Conservation (phyloP, 192 early-diverging fungal species). For the Rhizophagus sp. region DNA sequence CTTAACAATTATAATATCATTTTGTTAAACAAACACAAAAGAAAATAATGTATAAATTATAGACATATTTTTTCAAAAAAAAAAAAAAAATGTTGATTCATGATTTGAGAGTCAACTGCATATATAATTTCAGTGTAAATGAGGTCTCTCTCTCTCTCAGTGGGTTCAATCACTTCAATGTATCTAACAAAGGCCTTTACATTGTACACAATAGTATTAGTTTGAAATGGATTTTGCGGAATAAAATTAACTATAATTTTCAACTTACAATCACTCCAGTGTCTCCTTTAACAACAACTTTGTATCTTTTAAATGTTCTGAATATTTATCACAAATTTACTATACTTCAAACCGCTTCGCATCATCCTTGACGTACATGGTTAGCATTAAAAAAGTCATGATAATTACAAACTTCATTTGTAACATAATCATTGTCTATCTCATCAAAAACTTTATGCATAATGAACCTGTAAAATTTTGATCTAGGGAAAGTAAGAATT, state of each 20-base stretch:
- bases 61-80: no score
- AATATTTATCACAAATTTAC: not conserved
- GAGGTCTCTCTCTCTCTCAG: no score
- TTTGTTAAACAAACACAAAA: no score
- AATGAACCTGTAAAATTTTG: conserved; percentile 18
- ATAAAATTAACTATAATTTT: not conserved
- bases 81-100: no score
- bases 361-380: conserved; percentile 16
- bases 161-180: no score
- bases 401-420: not conserved
- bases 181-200: not conserved
- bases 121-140: no score
- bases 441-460: conserved; percentile 19
- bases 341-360: conserved; percentile 6
- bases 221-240: not conserved
- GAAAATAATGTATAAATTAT: no score
- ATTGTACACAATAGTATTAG: not conserved
- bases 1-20: no score
- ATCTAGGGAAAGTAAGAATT: not conserved
- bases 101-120: no score
- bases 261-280: conserved; percentile 15
- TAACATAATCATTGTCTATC: not conserved
- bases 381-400: conserved; percentile 21
- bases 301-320: not conserved
- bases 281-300: not conserved